phyloP scores from a whole-genome alignment of 768 basidiomycete genomes.

The Leccinum subgranulosum region DNA sequence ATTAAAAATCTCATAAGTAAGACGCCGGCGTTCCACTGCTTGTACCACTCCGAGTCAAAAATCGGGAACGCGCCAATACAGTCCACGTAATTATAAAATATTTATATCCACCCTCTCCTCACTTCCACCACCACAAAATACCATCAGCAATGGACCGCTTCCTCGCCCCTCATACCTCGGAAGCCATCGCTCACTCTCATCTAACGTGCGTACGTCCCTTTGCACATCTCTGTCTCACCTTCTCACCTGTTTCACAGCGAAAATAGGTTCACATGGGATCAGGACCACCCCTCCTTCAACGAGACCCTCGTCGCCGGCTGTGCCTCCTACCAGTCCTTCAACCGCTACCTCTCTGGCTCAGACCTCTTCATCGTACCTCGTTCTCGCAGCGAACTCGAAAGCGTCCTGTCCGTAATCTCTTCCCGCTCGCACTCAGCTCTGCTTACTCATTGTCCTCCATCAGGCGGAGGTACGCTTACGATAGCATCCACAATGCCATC shows the following conservation, averaged over 20 bases:
- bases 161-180: constrained; percentile 69
- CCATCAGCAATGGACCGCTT: constrained; percentile 60
- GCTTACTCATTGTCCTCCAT: constrained; percentile 7
- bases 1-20: too few species aligned
- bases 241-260: constrained; percentile 44
- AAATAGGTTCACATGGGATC: constrained; percentile 67
- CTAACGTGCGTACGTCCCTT: constrained; percentile 49
- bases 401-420: constrained; percentile 53
- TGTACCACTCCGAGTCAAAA: background rate
- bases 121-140: background rate
- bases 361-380: constrained; percentile 72
- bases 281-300: constrained; percentile 63
- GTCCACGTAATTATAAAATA: constrained; percentile 7
- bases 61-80: constrained; percentile 10
- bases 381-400: constrained; percentile 63
- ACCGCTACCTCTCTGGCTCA: constrained; percentile 65
- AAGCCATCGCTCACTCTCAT: constrained; percentile 67
- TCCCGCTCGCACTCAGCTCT: background rate
- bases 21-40: background rate
- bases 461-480: constrained; percentile 74
- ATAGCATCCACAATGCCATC: constrained; percentile 80
- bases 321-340: constrained; percentile 79
- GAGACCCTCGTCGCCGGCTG: constrained; percentile 73
- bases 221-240: background rate
- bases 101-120: background rate